phyloP scores from a whole-genome alignment of 2,329 filamentous ascomycete genomes.

The Pezicula radicicola region DNA sequence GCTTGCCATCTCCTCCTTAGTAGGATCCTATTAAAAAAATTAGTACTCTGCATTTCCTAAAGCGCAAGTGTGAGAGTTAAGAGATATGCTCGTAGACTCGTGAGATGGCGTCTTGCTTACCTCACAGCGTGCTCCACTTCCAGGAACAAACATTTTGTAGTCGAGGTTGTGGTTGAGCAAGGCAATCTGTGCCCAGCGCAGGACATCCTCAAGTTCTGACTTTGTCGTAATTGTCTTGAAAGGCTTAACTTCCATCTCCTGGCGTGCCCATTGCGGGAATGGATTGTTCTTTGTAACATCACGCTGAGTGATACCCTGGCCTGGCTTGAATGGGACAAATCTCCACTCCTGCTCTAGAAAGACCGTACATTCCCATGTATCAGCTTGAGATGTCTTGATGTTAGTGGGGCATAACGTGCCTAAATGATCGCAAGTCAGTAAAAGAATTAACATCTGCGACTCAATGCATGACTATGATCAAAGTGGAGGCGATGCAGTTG shows the following conservation, averaged over 20 bases:
- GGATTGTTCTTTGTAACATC: constrained; percentile 29
- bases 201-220: constrained; percentile 59
- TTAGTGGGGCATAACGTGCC: constrained; percentile 74
- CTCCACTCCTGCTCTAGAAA: constrained; percentile 63
- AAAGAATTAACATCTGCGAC: too few species aligned
- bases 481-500: too few species aligned
- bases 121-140: constrained; percentile 32
- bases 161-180: constrained; percentile 64
- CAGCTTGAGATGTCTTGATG: constrained; percentile 60
- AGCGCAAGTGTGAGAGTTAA: too few species aligned
- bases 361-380: constrained; percentile 66
- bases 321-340: constrained; percentile 37
- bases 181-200: constrained; percentile 75
- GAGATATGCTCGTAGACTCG: constrained; percentile 13
- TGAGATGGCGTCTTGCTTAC: constrained; percentile 28
- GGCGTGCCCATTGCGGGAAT: constrained; percentile 64
- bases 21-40: too few species aligned
- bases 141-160: constrained; percentile 39
- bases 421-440: too few species aligned
- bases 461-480: too few species aligned
- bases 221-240: constrained; percentile 66
- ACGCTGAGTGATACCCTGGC: background rate
- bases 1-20: constrained; percentile 1
- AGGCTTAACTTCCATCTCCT: constrained; percentile 37
- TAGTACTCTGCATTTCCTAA: too few species aligned